Percentiles rank a stretch among this genome's conserved stretches.
phyloP scores from a whole-genome alignment of 108 stramenopile genomes.

The Parietichytrium sp. region DNA sequence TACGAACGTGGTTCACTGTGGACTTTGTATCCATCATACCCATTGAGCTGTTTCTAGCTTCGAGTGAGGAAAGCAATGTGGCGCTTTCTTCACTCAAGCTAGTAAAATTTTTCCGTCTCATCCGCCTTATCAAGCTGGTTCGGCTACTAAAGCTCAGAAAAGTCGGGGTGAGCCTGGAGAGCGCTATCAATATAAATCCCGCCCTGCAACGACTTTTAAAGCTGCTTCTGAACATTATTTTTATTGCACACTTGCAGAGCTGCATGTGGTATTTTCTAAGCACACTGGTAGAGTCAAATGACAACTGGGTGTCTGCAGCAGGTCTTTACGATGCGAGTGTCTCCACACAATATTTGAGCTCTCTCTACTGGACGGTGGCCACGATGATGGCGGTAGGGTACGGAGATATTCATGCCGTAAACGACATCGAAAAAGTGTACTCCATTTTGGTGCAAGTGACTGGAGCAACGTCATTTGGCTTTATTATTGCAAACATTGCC shows the following conservation, averaged over 20 bases:
- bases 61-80: background rate
- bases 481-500: conserved; percentile 53
- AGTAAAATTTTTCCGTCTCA: conserved; percentile 51
- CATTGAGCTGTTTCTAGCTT: conserved; percentile 41
- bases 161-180: background rate
- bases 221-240: conserved; percentile 4
- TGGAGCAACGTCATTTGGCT: conserved; percentile 54
- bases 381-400: conserved; percentile 65
- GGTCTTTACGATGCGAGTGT: background rate
- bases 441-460: conserved; percentile 50
- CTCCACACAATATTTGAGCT: conserved; percentile 48
- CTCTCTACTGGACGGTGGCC: conserved; percentile 62
- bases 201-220: background rate
- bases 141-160: conserved; percentile 51
- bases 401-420: conserved; percentile 54
- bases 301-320: background rate
- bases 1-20: conserved; percentile 53
- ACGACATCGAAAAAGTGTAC: conserved; percentile 48
- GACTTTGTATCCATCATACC: conserved; percentile 59
- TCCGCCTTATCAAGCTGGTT: conserved; percentile 45
- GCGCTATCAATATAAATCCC: background rate
- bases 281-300: background rate
- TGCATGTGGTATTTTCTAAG: background rate
- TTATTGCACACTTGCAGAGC: background rate
- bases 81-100: conserved; percentile 48